Evolutionary conservation across 2,329 filamentous ascomycete genomes (phyloP).

Genomic region (Teratosphaeria nubilosa): DNA sequence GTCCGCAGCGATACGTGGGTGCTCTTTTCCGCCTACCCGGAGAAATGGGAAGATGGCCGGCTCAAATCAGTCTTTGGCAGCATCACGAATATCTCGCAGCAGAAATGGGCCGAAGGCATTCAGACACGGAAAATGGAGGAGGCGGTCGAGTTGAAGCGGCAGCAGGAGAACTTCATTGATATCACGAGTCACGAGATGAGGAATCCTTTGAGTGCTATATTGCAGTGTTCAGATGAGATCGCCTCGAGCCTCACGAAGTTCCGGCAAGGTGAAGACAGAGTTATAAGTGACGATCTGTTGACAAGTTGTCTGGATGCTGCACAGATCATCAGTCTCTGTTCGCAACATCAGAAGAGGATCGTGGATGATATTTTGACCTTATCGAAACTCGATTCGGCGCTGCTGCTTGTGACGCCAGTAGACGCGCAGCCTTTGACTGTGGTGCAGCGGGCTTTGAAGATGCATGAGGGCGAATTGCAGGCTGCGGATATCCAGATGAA

Average conservation of each 20-base stretch:
- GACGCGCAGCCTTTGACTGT: constrained; percentile 58
- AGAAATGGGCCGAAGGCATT: constrained; percentile 75
- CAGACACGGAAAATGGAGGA: constrained; percentile 70
- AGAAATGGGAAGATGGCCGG: constrained; percentile 52
- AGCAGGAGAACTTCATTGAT: constrained; percentile 45
- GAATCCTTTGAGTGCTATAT: constrained; percentile 63
- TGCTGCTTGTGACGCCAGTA: constrained; percentile 62
- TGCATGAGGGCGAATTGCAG: constrained; percentile 67
- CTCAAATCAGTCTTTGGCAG: constrained; percentile 70
- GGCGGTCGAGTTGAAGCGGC: constrained; percentile 68
- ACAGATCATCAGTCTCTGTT: constrained; percentile 67
- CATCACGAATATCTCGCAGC: constrained; percentile 75
- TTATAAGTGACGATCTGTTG: constrained; percentile 35
- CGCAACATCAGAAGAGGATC: constrained; percentile 69
- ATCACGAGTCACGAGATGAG: constrained; percentile 42
- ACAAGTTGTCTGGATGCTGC: constrained; percentile 59
- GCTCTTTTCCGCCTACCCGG: constrained; percentile 65
- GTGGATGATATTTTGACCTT: constrained; percentile 67
- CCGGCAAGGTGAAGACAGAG: constrained; percentile 32
- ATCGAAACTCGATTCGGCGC: constrained; percentile 65
- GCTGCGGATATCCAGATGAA: constrained; percentile 58
- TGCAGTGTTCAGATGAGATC: constrained; percentile 71
- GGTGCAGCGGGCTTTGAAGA: constrained; percentile 58
- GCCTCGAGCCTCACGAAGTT: constrained; percentile 38
- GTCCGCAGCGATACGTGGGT: constrained; percentile 62